Evolutionary conservation across 768 basidiomycete genomes (phyloP), one percentile per base, ranked within the genome.

Genomic region (Paxillus ammoniavirescens): DNA sequence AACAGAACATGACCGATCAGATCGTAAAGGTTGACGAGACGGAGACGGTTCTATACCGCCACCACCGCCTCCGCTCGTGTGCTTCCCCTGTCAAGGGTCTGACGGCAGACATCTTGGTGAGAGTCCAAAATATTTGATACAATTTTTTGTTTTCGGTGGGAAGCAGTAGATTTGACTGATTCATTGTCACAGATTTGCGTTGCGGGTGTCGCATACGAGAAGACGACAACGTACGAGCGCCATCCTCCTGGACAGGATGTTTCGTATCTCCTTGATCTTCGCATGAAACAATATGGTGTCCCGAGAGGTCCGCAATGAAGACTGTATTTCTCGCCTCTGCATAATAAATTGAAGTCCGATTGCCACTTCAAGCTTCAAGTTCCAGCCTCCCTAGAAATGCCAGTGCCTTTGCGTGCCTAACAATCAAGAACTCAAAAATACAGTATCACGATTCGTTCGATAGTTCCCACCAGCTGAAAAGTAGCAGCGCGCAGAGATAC

Each of bases 11-110:
- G 5, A 79, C 75, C 3, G 89, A 91, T 62, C 57, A 58, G 21
- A 37, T 41, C 0, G 66, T 75, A 8, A 54, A 67, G 35, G 66
- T 81, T 1, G 64, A 74, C 2, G 76, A 80, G 70, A 68, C 85
- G 8, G 77, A 75, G 33, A 72, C 77, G 36, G 74, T 76, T 8
- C 59, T 71, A 0, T 94, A 93, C 60, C 82, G 93, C 15, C 86
- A 91, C 82, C 91, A 95, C 64, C 84, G 93, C 8, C 87, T 96
- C 61, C 80, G 90, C 35, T 85, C 87, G 3, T 77, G 76, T 0
- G 86, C 86, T 1, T 92, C 91, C 15, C 84, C 92, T 0, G 78
- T 95, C 53, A 92, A 91, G 66, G 93, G 93, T 1, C 68, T 95
- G 2, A 94, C 92, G 1, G 77, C 89, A 2, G 88, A 92, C 58